These are phyloP conservation scores for Flammula alnicola DNA, from an alignment of 1,284 basidiomycete species.

Conservation along the genomic window DNA sequence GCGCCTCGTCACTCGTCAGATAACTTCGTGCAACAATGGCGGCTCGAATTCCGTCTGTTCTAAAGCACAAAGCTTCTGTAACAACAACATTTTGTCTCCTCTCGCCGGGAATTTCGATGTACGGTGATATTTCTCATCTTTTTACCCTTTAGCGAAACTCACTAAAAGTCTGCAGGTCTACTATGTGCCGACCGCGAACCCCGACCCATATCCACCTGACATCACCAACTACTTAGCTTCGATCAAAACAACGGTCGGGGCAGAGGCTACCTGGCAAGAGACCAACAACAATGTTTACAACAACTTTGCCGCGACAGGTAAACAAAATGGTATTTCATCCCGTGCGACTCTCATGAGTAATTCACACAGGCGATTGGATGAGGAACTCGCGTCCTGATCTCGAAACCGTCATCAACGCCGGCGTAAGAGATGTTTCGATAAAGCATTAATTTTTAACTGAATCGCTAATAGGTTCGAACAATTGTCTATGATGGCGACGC, in stretches of 20 bases:
- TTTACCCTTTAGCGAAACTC: neutral
- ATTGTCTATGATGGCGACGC: constrained; percentile 61
- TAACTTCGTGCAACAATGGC: constrained; percentile 26
- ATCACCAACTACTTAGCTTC: constrained; percentile 47
- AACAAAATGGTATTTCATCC: neutral
- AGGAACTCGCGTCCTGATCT: constrained; percentile 56
- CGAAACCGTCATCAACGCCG: constrained; percentile 61
- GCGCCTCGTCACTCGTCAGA: constrained; percentile 3
- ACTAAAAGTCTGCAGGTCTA: constrained; percentile 40
- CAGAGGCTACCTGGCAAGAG: constrained; percentile 49
- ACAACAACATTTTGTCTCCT: constrained; percentile 51
- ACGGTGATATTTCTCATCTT: constrained; percentile 10
- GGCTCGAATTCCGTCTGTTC: constrained; percentile 55
- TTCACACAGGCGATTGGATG: constrained; percentile 62
- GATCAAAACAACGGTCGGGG: constrained; percentile 47
- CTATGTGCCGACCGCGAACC: constrained; percentile 50
- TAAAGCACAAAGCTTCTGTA: constrained; percentile 57
- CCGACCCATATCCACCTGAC: constrained; percentile 58
- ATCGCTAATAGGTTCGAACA: constrained; percentile 39
- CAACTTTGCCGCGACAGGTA: constrained; percentile 55
- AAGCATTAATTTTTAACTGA: constrained; percentile 22
- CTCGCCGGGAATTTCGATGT: constrained; percentile 51
- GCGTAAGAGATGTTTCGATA: constrained; percentile 67
- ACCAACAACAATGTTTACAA: constrained; percentile 49
- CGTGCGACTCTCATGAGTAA: neutral